These are phyloP conservation scores for Lipomyces yamadae DNA, from an alignment of 805 yeast species.

Conservation along the genomic window DNA sequence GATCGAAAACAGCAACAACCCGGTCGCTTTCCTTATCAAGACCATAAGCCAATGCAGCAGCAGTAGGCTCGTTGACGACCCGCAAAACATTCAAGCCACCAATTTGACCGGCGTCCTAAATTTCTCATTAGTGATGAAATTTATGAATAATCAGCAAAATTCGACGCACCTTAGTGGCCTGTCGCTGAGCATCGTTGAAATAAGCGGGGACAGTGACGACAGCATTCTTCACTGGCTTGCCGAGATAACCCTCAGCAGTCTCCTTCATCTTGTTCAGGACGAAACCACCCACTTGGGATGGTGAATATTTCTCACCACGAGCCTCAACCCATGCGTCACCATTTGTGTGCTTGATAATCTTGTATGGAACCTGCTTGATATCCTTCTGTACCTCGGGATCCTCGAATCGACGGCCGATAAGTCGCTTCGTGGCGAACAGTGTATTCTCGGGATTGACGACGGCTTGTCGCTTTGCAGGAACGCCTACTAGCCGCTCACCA, in stretches of 20 bases:
- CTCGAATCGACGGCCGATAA: constrained; percentile 90
- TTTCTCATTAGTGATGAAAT: neutral
- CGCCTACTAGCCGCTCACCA: constrained; percentile 90
- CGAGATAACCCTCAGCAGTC: constrained; percentile 91
- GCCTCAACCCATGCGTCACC: constrained; percentile 98
- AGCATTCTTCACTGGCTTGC: constrained; percentile 85
- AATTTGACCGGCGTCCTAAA: constrained; percentile 87
- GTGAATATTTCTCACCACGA: constrained; percentile 84
- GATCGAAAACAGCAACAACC: constrained; percentile 93
- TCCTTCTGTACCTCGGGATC: constrained; percentile 92
- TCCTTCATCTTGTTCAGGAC: constrained; percentile 96
- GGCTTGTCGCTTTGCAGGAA: constrained; percentile 95
- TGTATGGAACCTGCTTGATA: constrained; percentile 84
- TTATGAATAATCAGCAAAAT: neutral
- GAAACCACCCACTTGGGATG: constrained; percentile 94
- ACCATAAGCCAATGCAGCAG: constrained; percentile 95
- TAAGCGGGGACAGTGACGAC: constrained; percentile 91
- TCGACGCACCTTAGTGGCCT: constrained; percentile 70
- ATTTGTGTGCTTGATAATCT: constrained; percentile 84
- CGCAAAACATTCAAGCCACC: constrained; percentile 90
- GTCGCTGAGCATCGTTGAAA: constrained; percentile 90
- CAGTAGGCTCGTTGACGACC: constrained; percentile 90
- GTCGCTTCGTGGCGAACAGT: constrained; percentile 90
- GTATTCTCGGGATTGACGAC: constrained; percentile 94
- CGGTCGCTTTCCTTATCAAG: constrained; percentile 75